Evolutionary conservation across 768 basidiomycete species (phyloP).

Genomic region (Phlebiopsis gigantea): DNA sequence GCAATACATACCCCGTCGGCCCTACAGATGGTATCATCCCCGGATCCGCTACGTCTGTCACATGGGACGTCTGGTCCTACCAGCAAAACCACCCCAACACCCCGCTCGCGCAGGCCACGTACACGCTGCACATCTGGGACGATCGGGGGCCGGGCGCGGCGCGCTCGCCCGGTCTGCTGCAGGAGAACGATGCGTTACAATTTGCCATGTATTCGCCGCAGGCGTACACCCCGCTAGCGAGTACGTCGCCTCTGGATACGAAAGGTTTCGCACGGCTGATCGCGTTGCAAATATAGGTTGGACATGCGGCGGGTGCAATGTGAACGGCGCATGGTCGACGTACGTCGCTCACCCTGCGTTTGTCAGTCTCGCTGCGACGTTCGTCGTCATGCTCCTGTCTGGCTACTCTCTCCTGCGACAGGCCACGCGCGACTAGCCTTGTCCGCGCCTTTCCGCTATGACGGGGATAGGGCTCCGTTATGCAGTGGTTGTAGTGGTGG

Average conservation of each 20-base stretch:
- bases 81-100: conserved; percentile 55
- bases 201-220: conserved; percentile 86
- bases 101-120: conserved; percentile 71
- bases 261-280: background rate
- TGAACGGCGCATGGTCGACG: conserved; percentile 31
- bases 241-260: conserved; percentile 24
- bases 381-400: conserved; percentile 63
- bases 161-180: conserved; percentile 57
- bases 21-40: conserved; percentile 67
- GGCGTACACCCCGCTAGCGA: conserved; percentile 58
- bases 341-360: conserved; percentile 47
- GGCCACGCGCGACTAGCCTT: conserved; percentile 18
- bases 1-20: conserved; percentile 86
- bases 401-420: conserved; percentile 53
- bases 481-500: background rate
- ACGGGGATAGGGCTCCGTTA: background rate
- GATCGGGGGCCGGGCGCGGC: conserved; percentile 66
- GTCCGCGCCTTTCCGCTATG: background rate
- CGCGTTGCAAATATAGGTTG: conserved; percentile 36
- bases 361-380: conserved; percentile 46
- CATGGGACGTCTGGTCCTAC: conserved; percentile 80
- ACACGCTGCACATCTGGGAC: conserved; percentile 77
- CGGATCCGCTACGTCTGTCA: conserved; percentile 63
- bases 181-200: conserved; percentile 60
- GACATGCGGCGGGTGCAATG: conserved; percentile 46